These are phyloP conservation scores for Ensete glaucum DNA, from an alignment of 176 grass and related monocot genomes.

Conservation along the genomic window DNA sequence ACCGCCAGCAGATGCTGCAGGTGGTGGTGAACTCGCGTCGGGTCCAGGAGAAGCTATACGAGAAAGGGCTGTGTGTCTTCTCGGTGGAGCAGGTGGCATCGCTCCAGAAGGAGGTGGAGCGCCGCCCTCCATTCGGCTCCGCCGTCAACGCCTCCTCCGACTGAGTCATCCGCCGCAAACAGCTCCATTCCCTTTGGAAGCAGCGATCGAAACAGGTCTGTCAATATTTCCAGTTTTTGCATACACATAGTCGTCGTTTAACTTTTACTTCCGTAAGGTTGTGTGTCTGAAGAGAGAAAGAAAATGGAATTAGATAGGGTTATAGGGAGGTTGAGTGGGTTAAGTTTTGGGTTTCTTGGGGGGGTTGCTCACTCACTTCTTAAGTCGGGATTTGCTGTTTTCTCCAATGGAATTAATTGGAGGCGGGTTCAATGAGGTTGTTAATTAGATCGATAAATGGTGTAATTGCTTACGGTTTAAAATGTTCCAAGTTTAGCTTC, in stretches of 20 bases:
- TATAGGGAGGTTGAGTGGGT: too few species aligned
- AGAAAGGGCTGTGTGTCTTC: slow-evolving; percentile 14
- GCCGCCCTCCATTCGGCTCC: not conserved
- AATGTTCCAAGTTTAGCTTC: too few species aligned
- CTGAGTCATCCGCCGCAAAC: not conserved
- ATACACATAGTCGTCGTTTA: not conserved
- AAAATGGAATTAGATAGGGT: too few species aligned
- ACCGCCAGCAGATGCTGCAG: slow-evolving; percentile 25
- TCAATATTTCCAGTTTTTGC: not conserved
- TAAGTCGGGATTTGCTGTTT: not conserved
- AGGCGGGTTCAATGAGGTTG: too few species aligned
- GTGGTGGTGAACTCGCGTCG: slow-evolving; percentile 21
- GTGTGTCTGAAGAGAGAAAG: too few species aligned
- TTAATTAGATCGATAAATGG: not conserved
- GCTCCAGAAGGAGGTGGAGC: not conserved
- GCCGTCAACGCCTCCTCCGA: not conserved
- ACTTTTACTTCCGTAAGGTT: not conserved
- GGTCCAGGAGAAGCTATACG: slow-evolving; percentile 21
- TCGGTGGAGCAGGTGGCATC: slow-evolving; percentile 11
- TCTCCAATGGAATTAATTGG: too few species aligned
- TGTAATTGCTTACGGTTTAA: not conserved
- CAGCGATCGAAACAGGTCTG: not conserved
- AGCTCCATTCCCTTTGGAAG: not conserved
- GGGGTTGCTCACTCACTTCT: not conserved
- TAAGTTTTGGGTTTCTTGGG: not conserved